Conservation (phyloP, 2,329 filamentous ascomycete genomes). For the Zymoseptoria ardabiliae region DNA sequence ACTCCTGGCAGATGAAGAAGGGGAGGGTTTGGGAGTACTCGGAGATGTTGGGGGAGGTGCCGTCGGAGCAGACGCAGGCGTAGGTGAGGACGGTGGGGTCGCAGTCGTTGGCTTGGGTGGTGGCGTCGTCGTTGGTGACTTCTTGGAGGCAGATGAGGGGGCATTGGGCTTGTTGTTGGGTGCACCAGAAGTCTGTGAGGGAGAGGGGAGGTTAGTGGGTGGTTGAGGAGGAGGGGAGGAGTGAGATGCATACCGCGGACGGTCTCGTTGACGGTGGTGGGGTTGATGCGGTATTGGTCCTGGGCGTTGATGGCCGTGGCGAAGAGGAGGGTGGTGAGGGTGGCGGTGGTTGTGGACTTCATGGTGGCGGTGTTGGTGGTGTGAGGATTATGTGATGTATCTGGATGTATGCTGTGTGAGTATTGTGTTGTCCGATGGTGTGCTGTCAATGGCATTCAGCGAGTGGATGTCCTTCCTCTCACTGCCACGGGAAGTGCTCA, state of each 20-base stretch:
- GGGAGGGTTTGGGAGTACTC: slow-evolving; percentile 73
- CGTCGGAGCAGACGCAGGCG: slow-evolving; percentile 63
- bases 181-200: slow-evolving; percentile 52
- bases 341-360: slow-evolving; percentile 44
- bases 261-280: slow-evolving; percentile 47
- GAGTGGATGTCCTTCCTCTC: neutral
- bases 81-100: slow-evolving; percentile 60
- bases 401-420: slow-evolving; percentile 1
- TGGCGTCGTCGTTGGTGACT: slow-evolving; percentile 37
- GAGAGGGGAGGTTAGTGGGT: slow-evolving; percentile 10
- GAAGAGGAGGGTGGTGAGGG: slow-evolving; percentile 42
- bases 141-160: slow-evolving; percentile 65
- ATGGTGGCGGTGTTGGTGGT: slow-evolving; percentile 28
- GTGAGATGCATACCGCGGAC: slow-evolving; percentile 12
- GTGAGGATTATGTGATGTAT: neutral
- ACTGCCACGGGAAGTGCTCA: neutral
- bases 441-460: neutral
- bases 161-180: slow-evolving; percentile 55
- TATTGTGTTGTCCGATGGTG: slow-evolving; percentile 5
- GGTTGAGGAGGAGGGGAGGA: neutral
- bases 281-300: slow-evolving; percentile 55
- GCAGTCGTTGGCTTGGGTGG: slow-evolving; percentile 56
- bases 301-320: slow-evolving; percentile 46
- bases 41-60: slow-evolving; percentile 61
- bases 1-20: slow-evolving; percentile 67